Percentiles rank a stretch among this genome's conserved stretches.
These are phyloP conservation scores for Salicornia ramosissima DNA, from an alignment of 148 eudicot species.

Conservation along the genomic window DNA sequence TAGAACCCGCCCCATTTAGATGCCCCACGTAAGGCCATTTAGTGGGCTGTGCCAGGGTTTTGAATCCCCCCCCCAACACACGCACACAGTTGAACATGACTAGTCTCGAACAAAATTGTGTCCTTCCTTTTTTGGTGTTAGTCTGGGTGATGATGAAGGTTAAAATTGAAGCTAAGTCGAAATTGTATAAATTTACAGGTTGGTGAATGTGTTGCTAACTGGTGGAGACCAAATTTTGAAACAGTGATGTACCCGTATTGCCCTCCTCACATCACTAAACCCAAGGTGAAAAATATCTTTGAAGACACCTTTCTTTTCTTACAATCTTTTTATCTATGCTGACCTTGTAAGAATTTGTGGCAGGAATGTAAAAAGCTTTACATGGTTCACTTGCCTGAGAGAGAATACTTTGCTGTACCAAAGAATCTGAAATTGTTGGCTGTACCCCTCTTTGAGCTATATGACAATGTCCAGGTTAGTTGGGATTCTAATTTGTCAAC, in stretches of 20 bases:
- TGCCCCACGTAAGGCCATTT: too few species aligned
- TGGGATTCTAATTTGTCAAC: background rate
- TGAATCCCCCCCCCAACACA: too few species aligned
- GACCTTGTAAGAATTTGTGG: slow-evolving; percentile 17
- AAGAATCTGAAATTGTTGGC: slow-evolving; percentile 88
- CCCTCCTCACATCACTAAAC: slow-evolving; percentile 59
- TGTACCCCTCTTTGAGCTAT: slow-evolving; percentile 93
- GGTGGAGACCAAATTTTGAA: slow-evolving; percentile 59
- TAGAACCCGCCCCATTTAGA: too few species aligned
- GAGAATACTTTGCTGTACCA: slow-evolving; percentile 95
- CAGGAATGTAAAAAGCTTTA: slow-evolving; percentile 97
- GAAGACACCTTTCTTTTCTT: slow-evolving; percentile 3
- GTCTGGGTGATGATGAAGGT: background rate
- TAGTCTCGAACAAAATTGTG: background rate
- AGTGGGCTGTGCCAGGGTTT: too few species aligned
- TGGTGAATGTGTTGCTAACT: slow-evolving; percentile 45
- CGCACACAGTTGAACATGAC: too few species aligned
- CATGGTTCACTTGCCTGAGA: slow-evolving; percentile 79
- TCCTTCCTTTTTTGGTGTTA: background rate
- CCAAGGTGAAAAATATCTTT: slow-evolving; percentile 51
- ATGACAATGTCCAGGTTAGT: slow-evolving; percentile 89
- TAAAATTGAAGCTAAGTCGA: background rate
- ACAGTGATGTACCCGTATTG: slow-evolving; percentile 49
- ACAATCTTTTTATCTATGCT: slow-evolving; percentile 3
- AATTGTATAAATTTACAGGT: slow-evolving; percentile 23